Evolutionary conservation across 495 filamentous ascomycete genomes (phyloP).

Genomic region (Trypethelium eluteriae): DNA sequence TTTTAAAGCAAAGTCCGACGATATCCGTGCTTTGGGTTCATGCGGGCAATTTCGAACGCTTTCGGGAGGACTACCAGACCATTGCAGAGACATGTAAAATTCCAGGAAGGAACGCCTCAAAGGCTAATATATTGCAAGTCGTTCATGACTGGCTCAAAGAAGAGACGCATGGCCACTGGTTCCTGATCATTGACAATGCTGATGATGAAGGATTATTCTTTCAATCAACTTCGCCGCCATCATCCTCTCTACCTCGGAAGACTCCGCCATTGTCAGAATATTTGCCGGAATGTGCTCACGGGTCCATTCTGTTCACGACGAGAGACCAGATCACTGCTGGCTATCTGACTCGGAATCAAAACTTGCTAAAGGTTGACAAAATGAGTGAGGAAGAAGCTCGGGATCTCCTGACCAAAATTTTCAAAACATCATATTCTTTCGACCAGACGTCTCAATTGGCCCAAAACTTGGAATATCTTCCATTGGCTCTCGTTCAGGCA

Average conservation of each 20-base stretch:
- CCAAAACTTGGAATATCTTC: neutral
- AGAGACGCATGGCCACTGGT: conserved; percentile 1
- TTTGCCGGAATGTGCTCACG: neutral
- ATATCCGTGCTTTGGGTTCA: conserved; percentile 41
- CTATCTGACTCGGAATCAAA: neutral
- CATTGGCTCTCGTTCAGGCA: neutral
- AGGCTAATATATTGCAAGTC: conserved; percentile 34
- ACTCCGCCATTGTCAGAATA: neutral
- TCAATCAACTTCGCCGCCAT: neutral
- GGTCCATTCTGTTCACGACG: neutral
- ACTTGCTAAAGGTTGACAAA: neutral
- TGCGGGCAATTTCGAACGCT: conserved; percentile 31
- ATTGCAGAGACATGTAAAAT: conserved; percentile 37
- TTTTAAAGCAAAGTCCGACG: conserved; percentile 22
- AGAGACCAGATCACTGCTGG: neutral
- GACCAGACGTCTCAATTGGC: neutral
- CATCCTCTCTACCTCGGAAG: neutral
- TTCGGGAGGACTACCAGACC: conserved; percentile 35
- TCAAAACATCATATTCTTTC: neutral
- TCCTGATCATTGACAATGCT: conserved; percentile 17
- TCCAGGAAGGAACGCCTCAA: conserved; percentile 34
- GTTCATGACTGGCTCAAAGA: conserved; percentile 36
- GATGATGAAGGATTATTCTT: conserved; percentile 13
- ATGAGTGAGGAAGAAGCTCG: neutral
- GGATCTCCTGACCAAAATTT: neutral